Conservation (phyloP, 352 stramenopile species). For the Phytophthora litchii region DNA sequence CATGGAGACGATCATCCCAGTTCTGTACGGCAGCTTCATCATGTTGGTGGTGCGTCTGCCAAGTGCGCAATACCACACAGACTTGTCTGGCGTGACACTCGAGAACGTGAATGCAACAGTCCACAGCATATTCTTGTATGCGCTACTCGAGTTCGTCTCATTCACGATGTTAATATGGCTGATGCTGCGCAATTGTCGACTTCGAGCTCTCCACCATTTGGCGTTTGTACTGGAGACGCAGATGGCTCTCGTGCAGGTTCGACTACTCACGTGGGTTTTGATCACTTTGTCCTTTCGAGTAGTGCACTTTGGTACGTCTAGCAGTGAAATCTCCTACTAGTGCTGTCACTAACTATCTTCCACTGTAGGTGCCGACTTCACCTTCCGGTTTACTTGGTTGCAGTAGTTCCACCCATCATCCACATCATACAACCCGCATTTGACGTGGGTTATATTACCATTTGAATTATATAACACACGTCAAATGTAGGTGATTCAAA, state of each 20-base stretch:
- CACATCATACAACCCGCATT: neutral
- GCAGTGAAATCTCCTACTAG: neutral
- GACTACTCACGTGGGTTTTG: neutral
- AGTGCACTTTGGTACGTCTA: neutral
- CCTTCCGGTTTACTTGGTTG: neutral
- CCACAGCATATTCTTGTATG: neutral
- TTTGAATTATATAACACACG: too few species aligned
- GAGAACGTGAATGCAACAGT: neutral
- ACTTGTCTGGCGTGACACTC: neutral
- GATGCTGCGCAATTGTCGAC: neutral
- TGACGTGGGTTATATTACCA: neutral
- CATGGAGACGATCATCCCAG: neutral
- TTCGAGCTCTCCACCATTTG: neutral
- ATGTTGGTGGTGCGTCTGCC: neutral
- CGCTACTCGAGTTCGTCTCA: neutral
- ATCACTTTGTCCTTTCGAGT: neutral
- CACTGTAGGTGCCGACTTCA: neutral
- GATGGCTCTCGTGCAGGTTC: neutral
- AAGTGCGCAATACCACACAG: neutral
- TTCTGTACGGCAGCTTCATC: neutral
- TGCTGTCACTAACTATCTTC: neutral
- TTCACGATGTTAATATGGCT: neutral
- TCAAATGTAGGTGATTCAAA: too few species aligned
- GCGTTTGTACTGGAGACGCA: neutral
- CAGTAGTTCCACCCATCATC: neutral